Evolutionary conservation across 2,329 filamentous ascomycete genomes (phyloP).

Genomic region (Talaromyces sp.): DNA sequence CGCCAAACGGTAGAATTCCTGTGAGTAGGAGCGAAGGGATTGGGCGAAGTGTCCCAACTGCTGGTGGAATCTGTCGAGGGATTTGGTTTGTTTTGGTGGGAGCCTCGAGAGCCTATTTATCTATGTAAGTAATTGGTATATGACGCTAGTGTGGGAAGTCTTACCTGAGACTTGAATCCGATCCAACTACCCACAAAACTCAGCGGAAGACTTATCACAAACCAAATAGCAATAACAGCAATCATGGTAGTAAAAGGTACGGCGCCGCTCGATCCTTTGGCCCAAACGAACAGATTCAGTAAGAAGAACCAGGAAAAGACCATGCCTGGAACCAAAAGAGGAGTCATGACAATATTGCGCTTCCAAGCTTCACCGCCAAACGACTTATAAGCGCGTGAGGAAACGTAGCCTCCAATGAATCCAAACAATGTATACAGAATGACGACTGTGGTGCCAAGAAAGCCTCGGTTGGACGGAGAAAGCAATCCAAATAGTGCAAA

Average conservation of each 20-base stretch:
- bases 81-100: conserved; percentile 97
- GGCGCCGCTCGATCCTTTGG: conserved; percentile 83
- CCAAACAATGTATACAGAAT: conserved; percentile 90
- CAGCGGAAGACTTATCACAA: conserved; percentile 88
- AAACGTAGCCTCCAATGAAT: conserved; percentile 87
- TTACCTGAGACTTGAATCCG: conserved; percentile 69
- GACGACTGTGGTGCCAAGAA: conserved; percentile 87
- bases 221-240: conserved; percentile 90
- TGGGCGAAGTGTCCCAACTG: conserved; percentile 76
- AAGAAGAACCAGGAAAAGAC: conserved; percentile 90
- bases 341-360: conserved; percentile 83
- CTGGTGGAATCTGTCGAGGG: conserved; percentile 87
- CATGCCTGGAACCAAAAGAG: conserved; percentile 76
- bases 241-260: conserved; percentile 98
- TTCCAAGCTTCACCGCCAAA: conserved; percentile 94
- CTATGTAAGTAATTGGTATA: background rate
- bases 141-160: background rate
- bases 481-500: conserved; percentile 94
- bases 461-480: conserved; percentile 91
- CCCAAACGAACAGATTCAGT: conserved; percentile 94
- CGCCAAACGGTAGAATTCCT: conserved; percentile 87
- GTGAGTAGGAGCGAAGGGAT: conserved; percentile 89
- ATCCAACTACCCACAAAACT: conserved; percentile 89
- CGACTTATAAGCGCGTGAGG: conserved; percentile 88
- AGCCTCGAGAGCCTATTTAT: conserved; percentile 58